Evolutionary conservation across 345 rosid species (phyloP).

Genomic region (Arabidopsis arenosa): DNA sequence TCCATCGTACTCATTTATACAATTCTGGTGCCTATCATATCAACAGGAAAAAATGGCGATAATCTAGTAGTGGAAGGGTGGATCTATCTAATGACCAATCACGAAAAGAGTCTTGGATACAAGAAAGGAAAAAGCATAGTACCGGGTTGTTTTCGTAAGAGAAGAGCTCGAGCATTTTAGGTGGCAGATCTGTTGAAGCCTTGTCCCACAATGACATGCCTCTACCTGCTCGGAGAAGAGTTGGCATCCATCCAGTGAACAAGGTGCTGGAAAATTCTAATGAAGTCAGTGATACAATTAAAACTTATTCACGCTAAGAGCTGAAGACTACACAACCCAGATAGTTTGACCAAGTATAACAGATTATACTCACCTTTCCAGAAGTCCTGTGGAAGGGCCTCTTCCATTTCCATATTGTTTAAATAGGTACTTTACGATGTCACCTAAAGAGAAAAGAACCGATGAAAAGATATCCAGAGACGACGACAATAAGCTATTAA

Average conservation of each 20-base stretch:
- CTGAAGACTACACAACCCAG: background rate
- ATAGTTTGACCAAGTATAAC: constrained; percentile 10
- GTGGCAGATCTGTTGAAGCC: constrained; percentile 56
- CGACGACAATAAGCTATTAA: constrained; percentile 4
- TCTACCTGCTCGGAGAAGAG: constrained; percentile 82
- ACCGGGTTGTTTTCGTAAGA: constrained; percentile 81
- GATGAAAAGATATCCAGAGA: constrained; percentile 24
- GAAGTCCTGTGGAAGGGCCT: constrained; percentile 65
- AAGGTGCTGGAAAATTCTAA: constrained; percentile 59
- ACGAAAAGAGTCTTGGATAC: constrained; percentile 27
- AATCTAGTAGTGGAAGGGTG: background rate
- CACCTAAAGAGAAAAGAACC: constrained; percentile 52
- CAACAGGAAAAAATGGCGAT: background rate
- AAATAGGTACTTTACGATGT: constrained; percentile 77
- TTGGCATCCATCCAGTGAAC: constrained; percentile 90
- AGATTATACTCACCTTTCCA: constrained; percentile 62
- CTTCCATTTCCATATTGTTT: constrained; percentile 72
- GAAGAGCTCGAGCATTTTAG: constrained; percentile 71
- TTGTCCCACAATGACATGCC: constrained; percentile 83
- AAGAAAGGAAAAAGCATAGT: constrained; percentile 21
- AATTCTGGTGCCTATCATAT: background rate
- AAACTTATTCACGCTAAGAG: background rate
- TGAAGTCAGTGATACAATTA: constrained; percentile 22
- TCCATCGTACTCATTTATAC: background rate
- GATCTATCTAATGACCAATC: constrained; percentile 1